Base-by-base conservation (phyloP, 2,329 filamentous ascomycete species). In the Didymella glomerata region DNA sequence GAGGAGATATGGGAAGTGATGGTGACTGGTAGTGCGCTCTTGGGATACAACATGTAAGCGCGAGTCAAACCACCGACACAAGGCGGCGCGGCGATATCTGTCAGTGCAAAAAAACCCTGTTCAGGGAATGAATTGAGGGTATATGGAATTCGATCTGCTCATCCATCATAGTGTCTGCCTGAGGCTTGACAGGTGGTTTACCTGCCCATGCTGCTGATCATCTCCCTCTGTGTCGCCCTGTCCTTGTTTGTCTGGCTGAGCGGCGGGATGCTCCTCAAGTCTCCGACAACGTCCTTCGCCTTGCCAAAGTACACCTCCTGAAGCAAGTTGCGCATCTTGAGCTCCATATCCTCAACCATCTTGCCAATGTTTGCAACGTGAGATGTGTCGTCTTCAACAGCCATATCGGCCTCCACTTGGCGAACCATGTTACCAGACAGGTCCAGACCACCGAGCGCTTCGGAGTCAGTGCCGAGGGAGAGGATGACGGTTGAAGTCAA, bases 301-400 rank as follows among this genome's bases (percentile, higher is more conserved):
- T 99, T 99, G 76, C 95, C 95, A 80, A 99, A 99, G 82, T 99
- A 99, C 48, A 99, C 95, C 80, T 99, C 95, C 83, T 99, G 94
- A 77, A 99, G 82, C 78, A 98, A 79, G 79, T 99, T 99, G 66
- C 95, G 88, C 95, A 99, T 98, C 85, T 97, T 97, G 77, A 97
- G 87, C 82, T 99, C 95, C 95, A 99, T 98, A 78, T 99, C 95
- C 83, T 99, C 95, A 51, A 99, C 93, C 75, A 99, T 84, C 67
- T 76, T 79, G 54, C 95, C 95, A 61, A 98, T 92, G 79, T 99
- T 99, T 70, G 91, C 91, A 70, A 99, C 95, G 82, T 99, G 95
- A 77, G 90, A 92, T 68, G 90, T 90, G 78, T 98, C 94, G 71
- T 89, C 90, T 68, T 96, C 92, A 36, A 97, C 91, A 9, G 91